Base-by-base conservation (phyloP, 306 rosid species). In the Vigna angularis region DNA sequence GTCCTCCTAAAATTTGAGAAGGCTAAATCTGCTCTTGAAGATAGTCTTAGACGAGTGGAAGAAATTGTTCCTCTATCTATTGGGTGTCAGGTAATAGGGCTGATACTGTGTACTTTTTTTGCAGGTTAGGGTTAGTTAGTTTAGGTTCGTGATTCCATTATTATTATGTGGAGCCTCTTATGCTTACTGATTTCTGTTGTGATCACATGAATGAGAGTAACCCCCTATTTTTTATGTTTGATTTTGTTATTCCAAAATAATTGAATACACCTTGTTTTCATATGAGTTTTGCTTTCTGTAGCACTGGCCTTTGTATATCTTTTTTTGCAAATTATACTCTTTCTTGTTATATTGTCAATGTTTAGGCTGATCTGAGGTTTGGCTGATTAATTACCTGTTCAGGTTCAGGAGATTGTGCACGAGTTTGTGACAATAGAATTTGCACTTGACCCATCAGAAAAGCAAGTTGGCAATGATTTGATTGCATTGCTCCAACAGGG, bases 41-140 rank as follows among this genome's bases (percentile, higher is more conserved):
- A 87, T 87, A 80, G 98, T 86, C 97, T 95, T 70, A 79, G 79
- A 76, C 88, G 91, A 64, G 98, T 95, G 72, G 93, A 91, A 66
- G 98, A 95, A 76, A 95, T 95, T 83, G 99, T 95, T 65, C 93
- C 97, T 7, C 94, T 89, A 74, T 91, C 99, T 70, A 93, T 95
- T 81, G 97, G 97, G 47, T 89, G 79, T 81, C 99, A 92, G 99
- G 99, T 95, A 86, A 67, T 84, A 26, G 28, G 45, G 69, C 67
- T 47, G 30, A 7, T 1, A 0, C 20, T 0, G 5, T 50, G 6
- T 64, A 28, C 4, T 24, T 17, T 30, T 61, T 66, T 14, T 22
- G 4, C 38, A 42, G 22, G 66, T 6, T 55, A n/a, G 12, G 16
- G 42, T 11, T 61, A 44, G 47, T 66, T 32, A 30, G 13, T 55